Conservation (phyloP, 2,329 filamentous ascomycete species). For the Zalaria obscura region DNA sequence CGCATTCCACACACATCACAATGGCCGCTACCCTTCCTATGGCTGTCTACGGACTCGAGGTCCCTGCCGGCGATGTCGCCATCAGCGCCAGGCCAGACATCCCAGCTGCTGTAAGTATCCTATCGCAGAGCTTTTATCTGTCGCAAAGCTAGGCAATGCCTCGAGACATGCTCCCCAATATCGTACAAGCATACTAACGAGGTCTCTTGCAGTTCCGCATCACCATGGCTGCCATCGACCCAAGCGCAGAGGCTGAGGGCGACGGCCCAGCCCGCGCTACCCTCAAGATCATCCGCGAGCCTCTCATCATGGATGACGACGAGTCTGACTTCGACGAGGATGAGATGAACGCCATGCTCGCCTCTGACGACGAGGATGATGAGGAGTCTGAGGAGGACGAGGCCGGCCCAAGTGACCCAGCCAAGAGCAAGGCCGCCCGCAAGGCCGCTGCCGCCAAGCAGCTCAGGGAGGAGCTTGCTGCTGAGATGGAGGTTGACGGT, state of each 20-base stretch:
- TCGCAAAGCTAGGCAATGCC: no score
- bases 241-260: slow-evolving; percentile 48
- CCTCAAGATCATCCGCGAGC: slow-evolving; percentile 75
- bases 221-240: slow-evolving; percentile 97
- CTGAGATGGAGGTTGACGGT: slow-evolving; percentile 61
- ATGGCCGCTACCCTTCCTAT: slow-evolving; percentile 30
- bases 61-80: slow-evolving; percentile 71
- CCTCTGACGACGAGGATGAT: slow-evolving; percentile 44
- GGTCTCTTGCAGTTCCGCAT: slow-evolving; percentile 61
- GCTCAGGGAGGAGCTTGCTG: slow-evolving; percentile 35
- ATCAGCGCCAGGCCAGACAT: slow-evolving; percentile 67
- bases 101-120: slow-evolving; percentile 64
- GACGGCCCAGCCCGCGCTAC: slow-evolving; percentile 58
- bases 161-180: slow-evolving; percentile 36
- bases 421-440: slow-evolving; percentile 77
- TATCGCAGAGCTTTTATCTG: no score
- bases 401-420: slow-evolving; percentile 79
- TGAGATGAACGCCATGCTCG: slow-evolving; percentile 40
- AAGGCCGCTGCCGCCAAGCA: slow-evolving; percentile 60
- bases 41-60: slow-evolving; percentile 82
- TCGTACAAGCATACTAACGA: background rate
- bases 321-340: slow-evolving; percentile 52
- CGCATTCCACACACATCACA: slow-evolving; percentile 5
- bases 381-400: slow-evolving; percentile 48
- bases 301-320: slow-evolving; percentile 44